Evolutionary conservation across 495 filamentous ascomycete species (phyloP), one percentile per base, ranked within the genome.

Genomic region (Cladorrhinum samala): DNA sequence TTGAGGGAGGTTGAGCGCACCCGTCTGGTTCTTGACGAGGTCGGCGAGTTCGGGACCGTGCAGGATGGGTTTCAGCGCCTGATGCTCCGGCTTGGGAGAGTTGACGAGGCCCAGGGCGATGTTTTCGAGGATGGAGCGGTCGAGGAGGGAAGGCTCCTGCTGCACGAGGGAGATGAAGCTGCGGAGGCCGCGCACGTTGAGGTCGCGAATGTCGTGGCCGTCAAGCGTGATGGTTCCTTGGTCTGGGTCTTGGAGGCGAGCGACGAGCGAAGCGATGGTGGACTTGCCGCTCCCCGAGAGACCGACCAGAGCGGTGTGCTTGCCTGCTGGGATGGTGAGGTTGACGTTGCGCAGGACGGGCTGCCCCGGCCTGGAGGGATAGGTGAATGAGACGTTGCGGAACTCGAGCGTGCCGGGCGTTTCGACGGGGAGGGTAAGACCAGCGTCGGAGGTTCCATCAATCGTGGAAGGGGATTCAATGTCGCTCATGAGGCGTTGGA

Each of bases 301-400:
- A 18, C 64, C 83, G 2, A 67, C 88, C 39, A 97, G 73, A 16
- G 91, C 89, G 21, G 88, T 89, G 49, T 86, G 87, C 69, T 95
- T 90, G 16, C 89, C 89, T 3, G 91, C 87, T 3, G 87, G 84
- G 52, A 96, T 83, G 2, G 73, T 54, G 9, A 98, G 74, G 54
- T 76, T 86, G 48, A 96, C 84, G 50, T 86, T 81, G 40, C 87
- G 68, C 76, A 96, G 86, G 18, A 96, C 83, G 9, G 81, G 79
- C 39, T 92, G 88, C 57, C 93, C 87, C 0, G 91, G 86, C 21
- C 93, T 77, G 0, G 89, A 95, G 2, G 93, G 92, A 55, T 98
- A 98, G 55, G 93, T 85, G 59, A 94, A 90, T 61, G 86, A 91
- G 57, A 96, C 76, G 47, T 89, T 77, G 52, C 81, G 71, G 11